Base-by-base conservation (phyloP, 2,329 filamentous ascomycete genomes). In the Neofusicoccum kwambonambiense region DNA sequence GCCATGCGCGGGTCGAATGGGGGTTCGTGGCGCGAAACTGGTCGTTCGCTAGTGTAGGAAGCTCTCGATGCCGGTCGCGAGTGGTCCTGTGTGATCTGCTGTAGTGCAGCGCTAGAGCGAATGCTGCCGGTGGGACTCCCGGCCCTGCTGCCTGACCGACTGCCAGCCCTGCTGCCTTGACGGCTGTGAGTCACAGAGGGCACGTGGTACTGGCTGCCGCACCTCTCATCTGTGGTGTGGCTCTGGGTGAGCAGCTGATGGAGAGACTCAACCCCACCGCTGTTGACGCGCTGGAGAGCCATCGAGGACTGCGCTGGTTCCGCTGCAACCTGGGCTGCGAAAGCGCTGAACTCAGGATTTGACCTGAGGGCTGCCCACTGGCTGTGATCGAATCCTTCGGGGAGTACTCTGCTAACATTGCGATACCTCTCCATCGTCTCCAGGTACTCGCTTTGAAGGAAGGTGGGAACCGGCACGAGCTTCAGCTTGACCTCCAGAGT, bases 401-500 rank as follows among this genome's bases (percentile, higher is more conserved):
- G 84, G 67, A 86, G 82, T 34, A 83, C 76, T 68, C 83, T 83
- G 75, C 84, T 88, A 64, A 86, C 72, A 68, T 84, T 85, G 49
- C 85, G 82, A 69, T 88, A 85, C 65, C 82, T 84, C 69, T 86
- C 85, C 82, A 88, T 86, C 67, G 81, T 87, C 69, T 83, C 83
- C 47, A 85, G 74, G 70, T 87, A 87, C 76, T 88, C 85, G 67
- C 80, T 85, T 74, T 88, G 85, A 68, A 85, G 76, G 37, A 83
- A 84, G 61, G 86, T 90, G 17, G 89, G 84, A 41, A 97, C 89
- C 15, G 90, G 89, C 1, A 93, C 90, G 64, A 99, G 83, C 74
- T 92, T 93, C 67, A 99, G 83, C 76, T 90, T 96, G 69, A 99
- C 94, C 79, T 99, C 95, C 66, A 99, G 80, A 0, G 91, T 98